Base-by-base conservation (phyloP, 495 filamentous ascomycete species). In the Trichodelitschia bisporula region DNA sequence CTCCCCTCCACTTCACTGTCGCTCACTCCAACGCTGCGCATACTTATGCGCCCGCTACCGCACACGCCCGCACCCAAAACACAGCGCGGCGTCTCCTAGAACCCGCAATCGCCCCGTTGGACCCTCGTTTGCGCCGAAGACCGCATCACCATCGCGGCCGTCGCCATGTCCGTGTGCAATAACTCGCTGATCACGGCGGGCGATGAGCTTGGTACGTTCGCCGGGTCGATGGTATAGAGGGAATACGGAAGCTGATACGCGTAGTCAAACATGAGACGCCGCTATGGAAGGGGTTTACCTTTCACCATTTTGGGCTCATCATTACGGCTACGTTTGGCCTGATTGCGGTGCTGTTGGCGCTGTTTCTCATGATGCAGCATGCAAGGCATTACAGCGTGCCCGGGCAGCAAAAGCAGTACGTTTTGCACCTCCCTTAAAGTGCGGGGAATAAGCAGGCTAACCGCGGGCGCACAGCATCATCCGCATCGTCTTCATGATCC, bases 401-500 rank as follows among this genome's bases (percentile, higher is more conserved):
- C 11, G 56, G 59, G 36, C 73, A 91, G 50, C 80, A 91, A 43
- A 70, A 66, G 49, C 79, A 91, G 65, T 65, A 50, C 30, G 58
- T 53, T 30, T 23, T 20, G 9, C 11, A 19, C n/a, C 18, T 9
- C 17, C 14, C 18, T 8, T 32, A 5, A 9, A 5, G 10, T 32
- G 18, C 30, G 15, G 10, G 10, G 24, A 10, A 10, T 26, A 20
- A 10, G 14, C 30, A 9, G 10, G 10, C 13, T 9, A 32, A 6
- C 5, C 18, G 9, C 9, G 35, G 35, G 18, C 14, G 10, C 10
- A 31, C 37, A 66, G 59, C 47, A 84, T 90, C 36, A 82, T 92
- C 35, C 77, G 82, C 26, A 86, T 92, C 35, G 62, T 92, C 3
- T 72, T 79, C 42, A 89, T 92, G 79, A 63, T 90, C 18, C 82